Base-by-base conservation (phyloP, 148 eudicot species). In the Spergularia marina region DNA sequence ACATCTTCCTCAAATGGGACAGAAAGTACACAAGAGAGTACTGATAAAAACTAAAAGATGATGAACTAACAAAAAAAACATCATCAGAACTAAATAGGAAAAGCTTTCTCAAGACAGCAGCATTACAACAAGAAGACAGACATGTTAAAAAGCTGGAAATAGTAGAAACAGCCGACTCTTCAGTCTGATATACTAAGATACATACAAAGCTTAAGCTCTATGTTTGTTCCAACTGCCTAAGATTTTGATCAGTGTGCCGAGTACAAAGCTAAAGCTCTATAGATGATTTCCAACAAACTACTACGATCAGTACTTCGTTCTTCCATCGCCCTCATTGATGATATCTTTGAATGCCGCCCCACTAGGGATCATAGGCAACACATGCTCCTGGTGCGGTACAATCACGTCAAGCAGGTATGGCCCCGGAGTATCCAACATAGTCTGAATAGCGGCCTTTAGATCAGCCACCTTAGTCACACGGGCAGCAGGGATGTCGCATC, bases 321-420 rank as follows among this genome's bases (percentile, higher is more conserved):
- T 90, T 4, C 96, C 96, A 70, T 92, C 96, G 36, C 93, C 91
- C 53, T 90, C 95, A 0, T 86, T 87, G 59, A 92, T 92, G 47
- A 79, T 85, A 78, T 92, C 97, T 40, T 88, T 82, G 65, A 92
- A 92, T 0, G 86, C 87, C 4, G 89, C 97, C 7, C 97, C 97
- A 66, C 92, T 85, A 0, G 97, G 97, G 21, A 92, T 92, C 97
- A 92, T 92, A 72, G 97, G 97, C 87, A 92, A 73, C 77, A 92
- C 97, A 76, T 92, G 95, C 77, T 92, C 97, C 49, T 92, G 97
- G 78, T 92, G 97, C 1, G 97, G 97, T 13, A 92, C 97, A 14
- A 86, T 84, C 72, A 92, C 97, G 65, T 92, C 97, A 51, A 92
- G 83, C 68, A 92, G 77, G 74, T 92, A 92, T 1, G 97, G 97